Evolutionary conservation across 2,329 filamentous ascomycete genomes (phyloP).

Genomic region (Apiospora koreana): DNA sequence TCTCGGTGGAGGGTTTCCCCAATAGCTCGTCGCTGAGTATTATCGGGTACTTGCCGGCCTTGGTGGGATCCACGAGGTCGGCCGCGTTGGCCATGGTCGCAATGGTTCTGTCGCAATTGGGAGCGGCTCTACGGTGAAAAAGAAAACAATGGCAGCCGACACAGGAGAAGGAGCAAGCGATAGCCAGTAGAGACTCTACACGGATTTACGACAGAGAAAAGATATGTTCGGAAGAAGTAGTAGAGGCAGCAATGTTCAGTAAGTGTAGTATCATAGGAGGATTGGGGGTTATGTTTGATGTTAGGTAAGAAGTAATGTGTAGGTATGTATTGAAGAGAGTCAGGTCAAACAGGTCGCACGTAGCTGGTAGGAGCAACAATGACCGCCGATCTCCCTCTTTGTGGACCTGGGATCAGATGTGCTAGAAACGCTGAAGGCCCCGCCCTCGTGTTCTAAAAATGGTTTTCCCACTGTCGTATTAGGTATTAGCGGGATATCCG

Average conservation of each 20-base stretch:
- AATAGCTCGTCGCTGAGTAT: conserved; percentile 64
- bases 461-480: neutral
- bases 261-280: neutral
- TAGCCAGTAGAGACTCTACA: neutral
- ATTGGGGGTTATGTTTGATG: neutral
- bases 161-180: neutral
- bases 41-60: conserved; percentile 62
- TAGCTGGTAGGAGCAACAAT: neutral
- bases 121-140: neutral
- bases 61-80: conserved; percentile 55
- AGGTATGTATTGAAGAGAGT: neutral
- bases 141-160: neutral
- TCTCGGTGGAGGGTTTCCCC: conserved; percentile 55
- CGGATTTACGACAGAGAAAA: neutral
- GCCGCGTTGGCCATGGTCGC: conserved; percentile 23
- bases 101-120: conserved; percentile 1
- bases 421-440: conserved; percentile 4
- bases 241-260: neutral
- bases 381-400: conserved; percentile 1
- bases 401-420: neutral
- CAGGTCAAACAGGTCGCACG: neutral
- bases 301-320: neutral
- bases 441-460: neutral
- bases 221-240: neutral
- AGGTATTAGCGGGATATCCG: conserved; percentile 6